Evolutionary conservation across 2,329 filamentous ascomycete species (phyloP), one percentile per base, ranked within the genome.

Genomic region (Thielaviopsis ethacetica): DNA sequence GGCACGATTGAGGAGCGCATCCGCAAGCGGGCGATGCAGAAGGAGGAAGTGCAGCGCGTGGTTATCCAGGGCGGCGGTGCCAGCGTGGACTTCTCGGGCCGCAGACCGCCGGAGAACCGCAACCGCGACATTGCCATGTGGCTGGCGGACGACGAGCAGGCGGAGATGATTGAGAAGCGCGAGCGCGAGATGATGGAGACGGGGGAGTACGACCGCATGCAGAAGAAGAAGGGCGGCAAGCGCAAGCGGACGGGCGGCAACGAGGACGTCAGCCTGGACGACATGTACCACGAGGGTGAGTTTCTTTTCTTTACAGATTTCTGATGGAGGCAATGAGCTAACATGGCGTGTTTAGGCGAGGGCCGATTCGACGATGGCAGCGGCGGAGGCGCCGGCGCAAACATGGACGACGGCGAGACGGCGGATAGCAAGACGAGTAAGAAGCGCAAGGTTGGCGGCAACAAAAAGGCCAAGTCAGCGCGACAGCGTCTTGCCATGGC

Each of bases 281-380:
- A 96, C 68, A 90, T 98, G 88, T 98, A 98, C 73, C 93, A 98
- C 70, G 93, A 98, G 79, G 93, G 93, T 95, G 71, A 83, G 88
- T 74, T 58, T 26, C 13, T 34, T 1, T 4, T n/a, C 24, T 26
- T 6, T 26, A 6, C 3, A 26, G 24, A 34, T 17, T 12, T 22
- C 13, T 56, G 19, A 30, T 5, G 24, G 5, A n/a, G 9, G 27
- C 2, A 17, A 54, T 7, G 55, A 57, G 49, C 66, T 71, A 66
- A 71, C 64, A 58, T 13, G 24, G 12, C 2, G 47, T 59, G n/a
- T 5, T 57, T 67, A 97, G 91, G 91, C 66, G 93, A 98, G 77
- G 93, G 93, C 62, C 84, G 95, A 69, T 98, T 98, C 72, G 91
- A 97, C 65, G 90, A 95, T 69, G 79, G 77, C 65, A 86, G 84